Evolutionary conservation across 2,329 filamentous ascomycete species (phyloP).

Genomic region (Magnaporthiopsis rhizophila): DNA sequence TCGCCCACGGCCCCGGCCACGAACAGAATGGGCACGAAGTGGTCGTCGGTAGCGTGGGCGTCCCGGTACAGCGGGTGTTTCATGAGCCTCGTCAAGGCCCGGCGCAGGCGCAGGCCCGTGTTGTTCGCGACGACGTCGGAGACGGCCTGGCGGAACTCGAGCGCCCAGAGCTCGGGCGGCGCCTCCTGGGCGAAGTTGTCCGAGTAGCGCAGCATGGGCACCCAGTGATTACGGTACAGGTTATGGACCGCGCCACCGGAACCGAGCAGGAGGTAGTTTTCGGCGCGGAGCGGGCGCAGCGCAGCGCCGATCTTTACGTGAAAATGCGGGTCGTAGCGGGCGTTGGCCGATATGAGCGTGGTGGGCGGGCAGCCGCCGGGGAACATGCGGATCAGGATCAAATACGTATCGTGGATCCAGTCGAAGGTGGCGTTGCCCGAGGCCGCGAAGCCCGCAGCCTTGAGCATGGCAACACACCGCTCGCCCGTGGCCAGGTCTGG

Average conservation of each 20-base stretch:
- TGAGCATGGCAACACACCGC: slow-evolving; percentile 41
- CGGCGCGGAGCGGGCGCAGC: slow-evolving; percentile 46
- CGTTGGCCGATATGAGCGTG: slow-evolving; percentile 39
- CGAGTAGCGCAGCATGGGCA: slow-evolving; percentile 51
- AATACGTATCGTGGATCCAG: slow-evolving; percentile 66
- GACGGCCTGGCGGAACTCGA: slow-evolving; percentile 59
- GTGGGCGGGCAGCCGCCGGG: slow-evolving; percentile 56
- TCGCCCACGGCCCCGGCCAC: slow-evolving; percentile 48
- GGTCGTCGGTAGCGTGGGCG: slow-evolving; percentile 62
- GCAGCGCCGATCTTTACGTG: slow-evolving; percentile 47
- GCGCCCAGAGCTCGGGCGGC: slow-evolving; percentile 50
- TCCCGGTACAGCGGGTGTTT: slow-evolving; percentile 59
- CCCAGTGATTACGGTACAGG: slow-evolving; percentile 59
- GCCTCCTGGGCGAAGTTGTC: slow-evolving; percentile 55
- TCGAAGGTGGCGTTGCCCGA: slow-evolving; percentile 48
- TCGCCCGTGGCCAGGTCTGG: slow-evolving; percentile 47
- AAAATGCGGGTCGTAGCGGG: slow-evolving; percentile 31
- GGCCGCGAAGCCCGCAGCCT: slow-evolving; percentile 44
- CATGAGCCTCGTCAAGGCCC: slow-evolving; percentile 54
- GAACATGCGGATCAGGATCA: slow-evolving; percentile 64
- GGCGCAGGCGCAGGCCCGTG: slow-evolving; percentile 41
- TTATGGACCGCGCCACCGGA: slow-evolving; percentile 61
- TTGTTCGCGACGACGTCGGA: slow-evolving; percentile 37
- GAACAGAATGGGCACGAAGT: slow-evolving; percentile 60
- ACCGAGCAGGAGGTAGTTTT: slow-evolving; percentile 45